A percentile compares a stretch with the other conserved stretches of the same genome.
Evolutionary conservation across 331 rosid genomes (phyloP).

Genomic region (Spiraea crenata): DNA sequence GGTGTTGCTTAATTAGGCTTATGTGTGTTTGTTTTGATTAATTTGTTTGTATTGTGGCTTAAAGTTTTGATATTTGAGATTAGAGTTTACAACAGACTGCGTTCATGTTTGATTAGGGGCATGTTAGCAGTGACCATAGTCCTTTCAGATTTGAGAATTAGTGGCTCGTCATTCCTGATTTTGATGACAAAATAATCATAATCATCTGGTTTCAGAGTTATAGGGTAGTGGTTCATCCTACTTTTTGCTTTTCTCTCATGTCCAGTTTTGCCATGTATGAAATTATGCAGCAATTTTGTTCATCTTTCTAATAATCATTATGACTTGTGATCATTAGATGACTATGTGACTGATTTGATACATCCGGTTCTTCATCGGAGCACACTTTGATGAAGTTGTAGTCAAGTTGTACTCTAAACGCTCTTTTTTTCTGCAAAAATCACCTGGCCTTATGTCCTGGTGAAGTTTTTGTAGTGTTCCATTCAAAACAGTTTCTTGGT

Average conservation of each 20-base stretch:
- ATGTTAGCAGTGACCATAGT: not conserved
- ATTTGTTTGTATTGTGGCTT: not conserved
- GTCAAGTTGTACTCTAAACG: not conserved
- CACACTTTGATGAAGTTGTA: not conserved
- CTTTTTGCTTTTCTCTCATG: not conserved
- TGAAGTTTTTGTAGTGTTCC: conserved; percentile 1
- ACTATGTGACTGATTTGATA: not conserved
- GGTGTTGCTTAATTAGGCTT: not conserved
- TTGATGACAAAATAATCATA: not conserved
- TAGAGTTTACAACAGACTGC: not conserved
- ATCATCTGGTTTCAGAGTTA: not conserved
- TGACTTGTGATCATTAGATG: not conserved
- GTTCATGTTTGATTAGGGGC: not conserved
- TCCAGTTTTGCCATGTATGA: not conserved
- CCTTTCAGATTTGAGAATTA: not conserved
- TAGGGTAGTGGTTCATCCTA: not conserved
- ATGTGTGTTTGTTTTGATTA: conserved; percentile 6
- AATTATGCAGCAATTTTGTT: no score
- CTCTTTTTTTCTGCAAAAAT: not conserved
- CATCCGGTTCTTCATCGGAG: not conserved
- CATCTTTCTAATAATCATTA: no score
- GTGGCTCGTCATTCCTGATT: conserved; percentile 6
- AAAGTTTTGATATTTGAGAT: not conserved
- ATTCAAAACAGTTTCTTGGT: conserved; percentile 8
- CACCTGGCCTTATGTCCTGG: not conserved